Conservation (phyloP, 306 rosid species). For the Spatholobus suberectus region DNA sequence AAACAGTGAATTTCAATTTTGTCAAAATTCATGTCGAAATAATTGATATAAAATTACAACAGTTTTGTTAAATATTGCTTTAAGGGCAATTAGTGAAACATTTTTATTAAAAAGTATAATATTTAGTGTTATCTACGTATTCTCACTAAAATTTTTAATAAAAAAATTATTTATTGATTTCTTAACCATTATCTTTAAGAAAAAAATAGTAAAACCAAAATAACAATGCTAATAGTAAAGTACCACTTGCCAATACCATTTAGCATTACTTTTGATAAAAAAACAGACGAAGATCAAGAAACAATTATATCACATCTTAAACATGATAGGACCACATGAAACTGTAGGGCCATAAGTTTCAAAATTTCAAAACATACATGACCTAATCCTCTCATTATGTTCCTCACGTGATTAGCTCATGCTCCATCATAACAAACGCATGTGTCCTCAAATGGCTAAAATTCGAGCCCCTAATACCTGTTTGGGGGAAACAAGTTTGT, state of each 20-base stretch:
- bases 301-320: not conserved
- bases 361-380: slow-evolving; percentile 29
- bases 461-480: slow-evolving; percentile 35
- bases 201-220: not conserved
- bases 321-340: slow-evolving; percentile 25
- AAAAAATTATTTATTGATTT: no score
- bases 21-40: no score
- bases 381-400: slow-evolving; percentile 39
- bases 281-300: not conserved
- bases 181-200: no score
- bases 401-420: slow-evolving; percentile 44
- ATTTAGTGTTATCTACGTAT: no score
- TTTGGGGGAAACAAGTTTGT: slow-evolving; percentile 24
- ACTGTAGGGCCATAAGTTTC: slow-evolving; percentile 22
- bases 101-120: no score
- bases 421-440: slow-evolving; percentile 37
- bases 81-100: no score
- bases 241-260: not conserved
- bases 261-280: not conserved
- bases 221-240: not conserved
- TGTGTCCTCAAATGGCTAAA: slow-evolving; percentile 44
- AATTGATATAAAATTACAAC: no score
- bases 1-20: no score
- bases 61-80: no score
- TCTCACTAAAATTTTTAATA: no score